A percentile compares a stretch with the other conserved stretches of the same genome.
Conservation (phyloP, 805 yeast genomes). For the Grigorovia yakushimaensis region DNA sequence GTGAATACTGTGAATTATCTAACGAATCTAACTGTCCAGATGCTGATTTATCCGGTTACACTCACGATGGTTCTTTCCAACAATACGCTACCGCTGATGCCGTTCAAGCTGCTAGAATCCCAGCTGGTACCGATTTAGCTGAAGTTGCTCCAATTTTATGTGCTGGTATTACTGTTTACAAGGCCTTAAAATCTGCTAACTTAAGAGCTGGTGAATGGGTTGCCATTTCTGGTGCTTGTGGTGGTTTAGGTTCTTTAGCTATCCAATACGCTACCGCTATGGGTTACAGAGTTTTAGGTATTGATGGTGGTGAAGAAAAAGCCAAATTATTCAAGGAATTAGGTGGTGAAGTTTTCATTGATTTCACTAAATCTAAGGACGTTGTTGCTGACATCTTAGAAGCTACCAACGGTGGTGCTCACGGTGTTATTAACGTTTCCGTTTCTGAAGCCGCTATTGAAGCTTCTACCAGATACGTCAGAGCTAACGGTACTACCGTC, state of each 20-base stretch:
- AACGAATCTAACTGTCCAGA: conserved; percentile 57
- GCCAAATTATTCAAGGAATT: conserved; percentile 40
- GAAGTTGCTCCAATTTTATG: conserved; percentile 54
- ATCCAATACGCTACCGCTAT: conserved; percentile 67
- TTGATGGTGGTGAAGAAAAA: conserved; percentile 69
- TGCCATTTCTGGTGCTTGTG: conserved; percentile 70
- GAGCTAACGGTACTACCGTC: conserved; percentile 52
- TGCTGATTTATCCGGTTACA: conserved; percentile 66
- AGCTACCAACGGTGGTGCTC: conserved; percentile 56
- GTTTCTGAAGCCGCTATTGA: conserved; percentile 45
- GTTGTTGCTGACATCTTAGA: conserved; percentile 36
- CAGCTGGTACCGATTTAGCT: conserved; percentile 45
- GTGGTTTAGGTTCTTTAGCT: conserved; percentile 71
- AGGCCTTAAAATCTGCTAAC: conserved; percentile 53
- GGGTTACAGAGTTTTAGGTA: conserved; percentile 63
- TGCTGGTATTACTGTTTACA: conserved; percentile 61
- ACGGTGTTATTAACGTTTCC: conserved; percentile 58
- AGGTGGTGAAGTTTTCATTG: conserved; percentile 58
- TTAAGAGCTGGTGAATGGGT: conserved; percentile 62
- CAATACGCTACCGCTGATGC: conserved; percentile 59
- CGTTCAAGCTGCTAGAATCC: conserved; percentile 51
- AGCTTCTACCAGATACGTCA: conserved; percentile 42
- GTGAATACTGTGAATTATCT: conserved; percentile 53
- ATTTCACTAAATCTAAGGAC: conserved; percentile 43
- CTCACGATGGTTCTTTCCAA: conserved; percentile 62